These are phyloP conservation scores for Schizonepeta tenuifolia DNA, from an alignment of 257 asterid genomes.

Conservation along the genomic window DNA sequence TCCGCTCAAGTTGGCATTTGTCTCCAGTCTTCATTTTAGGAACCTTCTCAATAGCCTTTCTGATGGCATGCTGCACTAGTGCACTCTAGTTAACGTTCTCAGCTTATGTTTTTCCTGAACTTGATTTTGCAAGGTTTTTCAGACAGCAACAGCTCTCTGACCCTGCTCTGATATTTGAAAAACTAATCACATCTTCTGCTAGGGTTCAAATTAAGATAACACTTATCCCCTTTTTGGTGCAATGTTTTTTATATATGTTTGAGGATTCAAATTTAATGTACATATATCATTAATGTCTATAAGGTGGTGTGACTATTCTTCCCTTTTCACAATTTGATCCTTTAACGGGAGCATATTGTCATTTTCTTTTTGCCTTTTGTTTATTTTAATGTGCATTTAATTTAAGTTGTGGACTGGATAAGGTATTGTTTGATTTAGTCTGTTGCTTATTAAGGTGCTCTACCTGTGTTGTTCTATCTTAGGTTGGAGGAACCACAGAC, in stretches of 20 bases:
- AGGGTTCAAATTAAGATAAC: not conserved
- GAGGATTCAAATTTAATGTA: conserved; percentile 1
- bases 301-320: not conserved
- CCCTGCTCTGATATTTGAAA: not conserved
- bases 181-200: not conserved
- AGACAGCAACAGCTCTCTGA: no score
- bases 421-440: conserved; percentile 17
- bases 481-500: conserved; percentile 99
- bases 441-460: conserved; percentile 27
- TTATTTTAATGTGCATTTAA: no score
- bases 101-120: conserved; percentile 1
- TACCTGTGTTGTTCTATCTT: conserved; percentile 28
- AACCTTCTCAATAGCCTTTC: not conserved
- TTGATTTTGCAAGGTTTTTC: not conserved
- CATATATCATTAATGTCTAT: conserved; percentile 3
- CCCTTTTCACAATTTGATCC: not conserved
- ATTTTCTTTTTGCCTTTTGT: not conserved
- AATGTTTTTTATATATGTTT: not conserved
- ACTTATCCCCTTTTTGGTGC: not conserved
- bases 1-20: not conserved
- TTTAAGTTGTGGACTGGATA: no score
- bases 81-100: not conserved
- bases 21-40: not conserved
- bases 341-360: not conserved
- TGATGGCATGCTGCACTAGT: not conserved